Evolutionary conservation across 306 rosid genomes (phyloP), one percentile per base, ranked within the genome.

Genomic region (Begonia fuchsioides): DNA sequence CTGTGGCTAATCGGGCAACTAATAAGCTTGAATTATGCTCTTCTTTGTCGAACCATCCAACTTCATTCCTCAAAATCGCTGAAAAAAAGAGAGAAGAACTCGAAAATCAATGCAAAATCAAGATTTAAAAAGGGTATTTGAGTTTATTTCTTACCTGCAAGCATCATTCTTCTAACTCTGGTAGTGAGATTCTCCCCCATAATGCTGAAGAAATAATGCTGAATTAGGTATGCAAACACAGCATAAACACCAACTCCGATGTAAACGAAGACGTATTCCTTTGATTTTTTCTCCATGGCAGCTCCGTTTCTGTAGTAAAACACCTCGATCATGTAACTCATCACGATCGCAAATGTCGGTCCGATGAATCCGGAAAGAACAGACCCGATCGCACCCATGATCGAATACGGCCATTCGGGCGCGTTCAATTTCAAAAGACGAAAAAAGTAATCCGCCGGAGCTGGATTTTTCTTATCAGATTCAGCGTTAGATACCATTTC

Each of bases 121-220:
- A 26, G 14, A 41, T 12, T 19, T 3, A 10, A 20, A 39, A 26
- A 9, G 32, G 15, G 38, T 12, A 50, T n/a, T 10, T 3, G 45
- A 41, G 10, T 13, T 1, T 49, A n/a, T n/a, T n/a, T n/a, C n/a
- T 19, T 72, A 90, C 98, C 95, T 41, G 98, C 94, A 55, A 90
- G 98, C 98, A 90, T 90, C 98, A 85, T 90, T 68, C 98, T 90
- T 61, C 98, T 76, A 14, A 90, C 98, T 75, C 98, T 84, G 35
- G 98, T 90, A 38, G 98, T 90, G 59, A 90, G 95, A 68, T 90
- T 90, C 66, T 90, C 98, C 54, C 98, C 98, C 98, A 90, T 90
- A 53, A 90, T 90, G 47, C 94, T 85, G 64, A 81, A 85, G 63
- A 90, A 90, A 78, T 90, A 90, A 73, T 90, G 98, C n/a, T 90